Conservation (phyloP, 2,329 filamentous ascomycete genomes). For the Ascochyta koolunga region DNA sequence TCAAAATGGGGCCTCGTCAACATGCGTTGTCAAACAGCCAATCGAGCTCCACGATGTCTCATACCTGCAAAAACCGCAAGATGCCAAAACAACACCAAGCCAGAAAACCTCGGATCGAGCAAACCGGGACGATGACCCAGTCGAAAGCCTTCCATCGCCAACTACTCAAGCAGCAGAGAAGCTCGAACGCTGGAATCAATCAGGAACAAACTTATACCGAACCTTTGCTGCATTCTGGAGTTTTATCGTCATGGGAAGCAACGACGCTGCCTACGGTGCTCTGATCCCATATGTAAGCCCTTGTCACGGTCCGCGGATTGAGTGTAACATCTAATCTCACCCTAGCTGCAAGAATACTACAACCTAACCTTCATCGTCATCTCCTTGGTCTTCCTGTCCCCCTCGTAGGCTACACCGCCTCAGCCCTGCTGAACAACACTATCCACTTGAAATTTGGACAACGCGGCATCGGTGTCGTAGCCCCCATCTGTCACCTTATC, state of each 20-base stretch:
- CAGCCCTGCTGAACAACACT: conserved; percentile 68
- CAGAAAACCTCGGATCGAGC: conserved; percentile 27
- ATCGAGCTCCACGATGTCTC: conserved; percentile 40
- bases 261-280: conserved; percentile 68
- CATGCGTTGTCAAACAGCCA: conserved; percentile 39
- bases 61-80: conserved; percentile 26
- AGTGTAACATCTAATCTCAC: neutral
- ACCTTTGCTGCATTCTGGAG: conserved; percentile 65
- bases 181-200: conserved; percentile 68
- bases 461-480: conserved; percentile 71
- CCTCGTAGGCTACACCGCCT: conserved; percentile 67
- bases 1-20: conserved; percentile 44
- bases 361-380: conserved; percentile 66
- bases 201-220: conserved; percentile 63
- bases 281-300: conserved; percentile 56
- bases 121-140: conserved; percentile 28
- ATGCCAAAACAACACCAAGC: conserved; percentile 25
- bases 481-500: conserved; percentile 66
- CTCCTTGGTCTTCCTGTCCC: conserved; percentile 70
- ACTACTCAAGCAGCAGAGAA: conserved; percentile 50
- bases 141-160: conserved; percentile 55
- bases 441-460: conserved; percentile 72
- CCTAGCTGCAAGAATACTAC: conserved; percentile 68
- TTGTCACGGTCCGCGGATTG: too few relatives aligned
- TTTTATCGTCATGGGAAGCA: conserved; percentile 71